Conservation (phyloP, 2,329 filamentous ascomycete genomes). For the Curvularia lunata region DNA sequence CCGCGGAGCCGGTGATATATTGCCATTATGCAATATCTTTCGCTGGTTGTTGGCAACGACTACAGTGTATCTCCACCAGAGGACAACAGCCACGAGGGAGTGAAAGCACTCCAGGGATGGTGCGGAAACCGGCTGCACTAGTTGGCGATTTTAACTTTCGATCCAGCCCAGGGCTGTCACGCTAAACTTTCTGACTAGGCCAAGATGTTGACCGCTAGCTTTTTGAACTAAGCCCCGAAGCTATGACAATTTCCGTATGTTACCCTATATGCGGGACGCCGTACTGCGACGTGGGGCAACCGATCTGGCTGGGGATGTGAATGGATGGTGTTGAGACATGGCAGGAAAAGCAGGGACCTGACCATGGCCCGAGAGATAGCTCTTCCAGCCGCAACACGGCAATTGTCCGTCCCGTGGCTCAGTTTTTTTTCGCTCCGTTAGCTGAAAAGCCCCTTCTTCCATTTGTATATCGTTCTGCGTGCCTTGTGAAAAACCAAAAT, state of each 20-base stretch:
- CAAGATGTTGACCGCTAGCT: not conserved
- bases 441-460: not conserved
- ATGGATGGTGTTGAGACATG: not conserved
- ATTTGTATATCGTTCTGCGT: not conserved
- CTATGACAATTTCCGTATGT: not conserved
- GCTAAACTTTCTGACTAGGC: not conserved
- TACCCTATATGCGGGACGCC: slow-evolving; percentile 1
- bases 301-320: slow-evolving; percentile 1
- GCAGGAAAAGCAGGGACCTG: not conserved
- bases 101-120: not conserved
- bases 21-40: not conserved
- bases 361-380: not conserved
- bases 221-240: not conserved
- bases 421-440: not conserved
- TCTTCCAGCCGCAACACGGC: not conserved
- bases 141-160: not conserved
- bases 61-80: not conserved
- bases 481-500: not conserved
- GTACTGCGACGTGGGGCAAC: slow-evolving; percentile 1
- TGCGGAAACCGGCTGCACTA: not conserved
- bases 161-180: not conserved
- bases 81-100: not conserved
- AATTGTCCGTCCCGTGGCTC: not conserved
- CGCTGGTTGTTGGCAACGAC: not conserved
- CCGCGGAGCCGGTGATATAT: not conserved